Evolutionary conservation across 2,329 filamentous ascomycete species (phyloP).

Genomic region (Venturia nashicola): DNA sequence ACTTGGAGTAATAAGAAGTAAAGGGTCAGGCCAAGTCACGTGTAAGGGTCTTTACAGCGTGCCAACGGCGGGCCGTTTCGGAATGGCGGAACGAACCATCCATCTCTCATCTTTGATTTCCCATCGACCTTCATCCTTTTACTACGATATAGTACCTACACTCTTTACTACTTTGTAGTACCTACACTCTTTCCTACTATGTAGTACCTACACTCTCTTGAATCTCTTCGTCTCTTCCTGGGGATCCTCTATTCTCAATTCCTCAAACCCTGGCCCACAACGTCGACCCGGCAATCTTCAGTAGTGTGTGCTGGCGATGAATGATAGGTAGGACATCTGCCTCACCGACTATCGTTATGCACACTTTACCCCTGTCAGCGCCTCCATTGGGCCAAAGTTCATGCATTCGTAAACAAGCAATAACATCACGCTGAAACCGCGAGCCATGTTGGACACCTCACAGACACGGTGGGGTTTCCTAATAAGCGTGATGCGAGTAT

Average conservation of each 20-base stretch:
- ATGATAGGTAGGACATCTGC: background rate
- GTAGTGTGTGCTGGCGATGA: background rate
- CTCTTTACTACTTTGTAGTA: no score
- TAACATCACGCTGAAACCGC: background rate
- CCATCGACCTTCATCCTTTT: no score
- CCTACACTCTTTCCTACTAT: no score
- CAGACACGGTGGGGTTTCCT: background rate
- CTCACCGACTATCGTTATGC: conserved; percentile 1
- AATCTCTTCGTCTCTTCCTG: background rate
- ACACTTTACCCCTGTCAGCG: background rate
- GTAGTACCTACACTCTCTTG: no score
- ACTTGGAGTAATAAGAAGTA: no score
- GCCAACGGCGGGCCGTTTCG: background rate
- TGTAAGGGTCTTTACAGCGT: background rate
- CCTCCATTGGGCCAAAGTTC: background rate
- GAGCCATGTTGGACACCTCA: background rate
- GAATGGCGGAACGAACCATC: background rate
- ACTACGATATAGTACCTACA: no score
- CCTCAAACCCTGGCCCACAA: background rate
- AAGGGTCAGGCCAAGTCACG: background rate
- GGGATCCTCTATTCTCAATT: background rate
- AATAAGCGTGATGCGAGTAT: background rate
- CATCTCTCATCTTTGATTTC: background rate
- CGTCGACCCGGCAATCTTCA: background rate
- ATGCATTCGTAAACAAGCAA: background rate